These are phyloP conservation scores for Boletus sp. DNA, from an alignment of 1,284 basidiomycete genomes.

Conservation along the genomic window DNA sequence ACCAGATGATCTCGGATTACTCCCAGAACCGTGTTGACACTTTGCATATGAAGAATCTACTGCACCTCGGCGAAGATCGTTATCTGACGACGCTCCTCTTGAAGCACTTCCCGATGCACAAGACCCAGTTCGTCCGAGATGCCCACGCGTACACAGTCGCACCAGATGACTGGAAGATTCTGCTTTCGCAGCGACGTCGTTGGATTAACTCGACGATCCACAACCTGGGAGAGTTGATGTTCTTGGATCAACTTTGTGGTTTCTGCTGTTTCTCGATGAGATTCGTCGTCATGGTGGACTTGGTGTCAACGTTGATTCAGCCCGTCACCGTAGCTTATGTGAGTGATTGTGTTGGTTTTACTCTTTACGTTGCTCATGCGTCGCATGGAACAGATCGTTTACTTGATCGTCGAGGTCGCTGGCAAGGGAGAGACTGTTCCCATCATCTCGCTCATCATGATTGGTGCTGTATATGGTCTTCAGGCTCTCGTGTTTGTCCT, in stretches of 20 bases:
- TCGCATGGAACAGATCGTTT: constrained; percentile 55
- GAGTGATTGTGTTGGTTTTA: constrained; percentile 35
- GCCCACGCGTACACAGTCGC: constrained; percentile 91
- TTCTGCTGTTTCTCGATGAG: constrained; percentile 99
- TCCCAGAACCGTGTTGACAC: constrained; percentile 97
- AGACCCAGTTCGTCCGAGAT: constrained; percentile 93
- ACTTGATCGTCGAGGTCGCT: constrained; percentile 77
- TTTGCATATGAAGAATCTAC: constrained; percentile 94
- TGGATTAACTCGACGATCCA: constrained; percentile 99
- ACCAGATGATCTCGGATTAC: constrained; percentile 88
- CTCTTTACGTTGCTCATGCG: constrained; percentile 9
- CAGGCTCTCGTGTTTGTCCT: constrained; percentile 67
- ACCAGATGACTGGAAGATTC: constrained; percentile 89
- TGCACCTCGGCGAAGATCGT: constrained; percentile 97
- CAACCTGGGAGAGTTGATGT: constrained; percentile 90
- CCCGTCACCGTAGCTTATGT: constrained; percentile 95
- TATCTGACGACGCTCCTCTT: constrained; percentile 94
- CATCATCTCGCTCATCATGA: constrained; percentile 81
- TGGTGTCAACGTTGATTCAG: constrained; percentile 81
- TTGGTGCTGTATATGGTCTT: constrained; percentile 89
- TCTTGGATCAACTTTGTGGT: constrained; percentile 90
- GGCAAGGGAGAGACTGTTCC: constrained; percentile 65
- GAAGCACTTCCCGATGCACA: constrained; percentile 89
- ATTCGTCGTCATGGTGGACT: constrained; percentile 95
- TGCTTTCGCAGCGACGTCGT: constrained; percentile 95